Percentiles rank a stretch among this genome's conserved stretches.
These are phyloP conservation scores for Arthroderma uncinatum DNA, from an alignment of 2,329 filamentous ascomycete species.

Conservation along the genomic window DNA sequence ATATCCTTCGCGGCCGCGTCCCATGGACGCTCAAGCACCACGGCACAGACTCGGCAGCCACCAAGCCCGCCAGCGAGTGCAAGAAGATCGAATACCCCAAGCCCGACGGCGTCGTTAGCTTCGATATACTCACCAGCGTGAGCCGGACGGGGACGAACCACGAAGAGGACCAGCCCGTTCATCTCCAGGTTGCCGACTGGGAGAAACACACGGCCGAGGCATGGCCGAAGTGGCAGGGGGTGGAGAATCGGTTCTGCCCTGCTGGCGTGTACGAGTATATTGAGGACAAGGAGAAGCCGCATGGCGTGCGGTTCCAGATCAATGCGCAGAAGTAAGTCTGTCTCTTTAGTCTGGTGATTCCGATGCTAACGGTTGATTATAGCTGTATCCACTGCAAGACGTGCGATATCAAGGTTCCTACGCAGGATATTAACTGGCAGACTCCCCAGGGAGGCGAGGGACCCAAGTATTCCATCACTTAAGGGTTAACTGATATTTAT, in stretches of 20 bases:
- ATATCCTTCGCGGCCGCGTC: slow-evolving; percentile 66
- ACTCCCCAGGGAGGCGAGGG: slow-evolving; percentile 84
- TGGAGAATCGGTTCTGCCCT: slow-evolving; percentile 95
- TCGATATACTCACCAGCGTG: slow-evolving; percentile 92
- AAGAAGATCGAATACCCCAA: slow-evolving; percentile 93
- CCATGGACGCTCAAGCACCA: slow-evolving; percentile 92
- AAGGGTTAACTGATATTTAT: slow-evolving; percentile 10
- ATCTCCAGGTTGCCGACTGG: slow-evolving; percentile 92
- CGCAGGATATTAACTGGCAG: slow-evolving; percentile 95
- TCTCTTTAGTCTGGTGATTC: background rate
- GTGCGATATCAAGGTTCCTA: slow-evolving; percentile 95
- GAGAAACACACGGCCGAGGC: slow-evolving; percentile 73
- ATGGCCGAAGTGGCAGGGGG: slow-evolving; percentile 77
- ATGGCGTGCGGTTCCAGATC: slow-evolving; percentile 93
- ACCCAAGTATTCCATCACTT: slow-evolving; percentile 54
- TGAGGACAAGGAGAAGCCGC: slow-evolving; percentile 74
- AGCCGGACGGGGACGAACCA: slow-evolving; percentile 95
- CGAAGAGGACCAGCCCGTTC: slow-evolving; percentile 95
- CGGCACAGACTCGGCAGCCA: slow-evolving; percentile 63
- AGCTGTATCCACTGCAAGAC: slow-evolving; percentile 99
- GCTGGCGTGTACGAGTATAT: slow-evolving; percentile 97
- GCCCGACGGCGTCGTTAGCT: slow-evolving; percentile 86
- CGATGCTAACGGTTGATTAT: background rate
- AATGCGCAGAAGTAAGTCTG: slow-evolving; percentile 84
- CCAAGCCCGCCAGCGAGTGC: slow-evolving; percentile 66